These are phyloP conservation scores for Herpetospermum pedunculosum DNA, from an alignment of 306 rosid species.

Conservation along the genomic window DNA sequence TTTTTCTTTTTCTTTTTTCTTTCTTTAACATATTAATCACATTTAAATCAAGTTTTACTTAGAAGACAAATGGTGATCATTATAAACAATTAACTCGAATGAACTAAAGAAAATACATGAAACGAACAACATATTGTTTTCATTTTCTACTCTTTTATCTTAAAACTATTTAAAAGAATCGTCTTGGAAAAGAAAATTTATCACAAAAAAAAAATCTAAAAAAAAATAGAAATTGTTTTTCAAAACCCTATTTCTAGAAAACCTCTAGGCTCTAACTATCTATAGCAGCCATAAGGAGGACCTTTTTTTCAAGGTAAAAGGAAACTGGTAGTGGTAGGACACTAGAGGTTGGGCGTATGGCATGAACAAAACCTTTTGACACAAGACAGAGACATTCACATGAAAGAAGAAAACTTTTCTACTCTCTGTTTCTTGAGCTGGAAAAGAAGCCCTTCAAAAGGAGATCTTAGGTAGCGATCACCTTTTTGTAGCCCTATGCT, in stretches of 20 bases:
- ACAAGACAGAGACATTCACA: not conserved
- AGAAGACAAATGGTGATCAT: not conserved
- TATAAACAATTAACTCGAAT: too few species aligned
- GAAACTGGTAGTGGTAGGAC: not conserved
- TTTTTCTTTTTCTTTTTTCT: not conserved
- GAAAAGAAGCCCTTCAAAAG: not conserved
- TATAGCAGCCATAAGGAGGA: not conserved
- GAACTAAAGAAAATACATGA: not conserved
- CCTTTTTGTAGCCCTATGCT: too few species aligned
- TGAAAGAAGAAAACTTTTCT: not conserved
- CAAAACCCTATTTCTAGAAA: not conserved
- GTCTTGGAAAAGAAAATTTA: not conserved
- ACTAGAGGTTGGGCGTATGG: not conserved
- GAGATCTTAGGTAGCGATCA: too few species aligned
- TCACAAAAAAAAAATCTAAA: too few species aligned
- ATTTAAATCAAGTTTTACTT: not conserved
- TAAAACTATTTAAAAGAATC: not conserved
- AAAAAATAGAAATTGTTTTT: not conserved
- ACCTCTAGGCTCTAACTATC: not conserved
- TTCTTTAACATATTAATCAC: not conserved
- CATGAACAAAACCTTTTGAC: not conserved
- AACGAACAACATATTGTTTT: not conserved
- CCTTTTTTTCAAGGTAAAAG: not conserved
- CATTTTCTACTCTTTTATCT: not conserved
- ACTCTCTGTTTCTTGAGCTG: not conserved